Conservation (phyloP, 495 filamentous ascomycete genomes). For the Hypoxylon rickii region DNA sequence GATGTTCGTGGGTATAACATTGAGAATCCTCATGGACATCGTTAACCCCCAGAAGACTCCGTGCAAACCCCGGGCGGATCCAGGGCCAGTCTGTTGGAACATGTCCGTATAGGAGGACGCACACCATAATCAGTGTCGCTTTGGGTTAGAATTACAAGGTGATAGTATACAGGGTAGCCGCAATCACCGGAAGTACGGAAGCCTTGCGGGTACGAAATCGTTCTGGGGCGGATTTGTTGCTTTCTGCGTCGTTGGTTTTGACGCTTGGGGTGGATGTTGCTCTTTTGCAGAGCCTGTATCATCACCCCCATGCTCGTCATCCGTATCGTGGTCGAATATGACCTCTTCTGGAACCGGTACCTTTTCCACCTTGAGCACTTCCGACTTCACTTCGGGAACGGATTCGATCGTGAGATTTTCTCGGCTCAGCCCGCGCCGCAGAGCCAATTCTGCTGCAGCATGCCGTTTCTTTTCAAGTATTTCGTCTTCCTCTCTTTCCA, state of each 20-base stretch:
- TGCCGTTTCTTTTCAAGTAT: constrained; percentile 70
- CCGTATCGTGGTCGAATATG: constrained; percentile 27
- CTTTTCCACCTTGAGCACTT: constrained; percentile 33
- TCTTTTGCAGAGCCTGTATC: constrained; percentile 8
- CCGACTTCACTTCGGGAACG: constrained; percentile 38
- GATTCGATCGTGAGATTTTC: constrained; percentile 36
- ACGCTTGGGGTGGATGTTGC: not conserved
- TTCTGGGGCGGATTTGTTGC: constrained; percentile 13
- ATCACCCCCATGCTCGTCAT: constrained; percentile 26
- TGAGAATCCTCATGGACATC: too few species aligned
- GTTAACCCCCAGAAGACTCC: too few species aligned
- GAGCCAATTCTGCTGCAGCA: constrained; percentile 73
- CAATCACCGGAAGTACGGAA: constrained; percentile 35
- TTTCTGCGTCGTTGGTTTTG: not conserved
- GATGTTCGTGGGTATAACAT: too few species aligned
- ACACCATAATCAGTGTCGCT: not conserved
- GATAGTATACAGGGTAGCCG: not conserved
- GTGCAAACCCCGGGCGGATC: too few species aligned
- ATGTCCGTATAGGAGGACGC: not conserved
- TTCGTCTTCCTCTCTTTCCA: constrained; percentile 69
- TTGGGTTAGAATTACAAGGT: not conserved
- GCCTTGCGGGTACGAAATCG: constrained; percentile 37
- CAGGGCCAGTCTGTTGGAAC: too few species aligned
- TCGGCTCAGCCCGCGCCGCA: constrained; percentile 65
- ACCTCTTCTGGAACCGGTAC: constrained; percentile 29